Base-by-base conservation (phyloP, 768 basidiomycete species). In the Antrodiella citrinella region DNA sequence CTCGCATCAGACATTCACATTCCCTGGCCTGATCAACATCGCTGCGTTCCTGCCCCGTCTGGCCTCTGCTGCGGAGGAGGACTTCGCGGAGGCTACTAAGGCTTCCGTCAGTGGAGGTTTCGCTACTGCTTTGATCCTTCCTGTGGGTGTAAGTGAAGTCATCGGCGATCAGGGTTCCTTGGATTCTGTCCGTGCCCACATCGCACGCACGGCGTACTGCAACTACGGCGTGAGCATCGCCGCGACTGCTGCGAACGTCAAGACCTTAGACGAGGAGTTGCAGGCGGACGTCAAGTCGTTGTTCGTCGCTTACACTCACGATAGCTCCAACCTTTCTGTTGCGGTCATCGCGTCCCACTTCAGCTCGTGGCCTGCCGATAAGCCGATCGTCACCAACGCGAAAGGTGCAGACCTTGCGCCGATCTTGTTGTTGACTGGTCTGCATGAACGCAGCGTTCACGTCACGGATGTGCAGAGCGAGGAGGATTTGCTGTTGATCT, bases 301-400 rank as follows among this genome's bases (percentile, higher is more conserved):
- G 47, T 97, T 87, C 70, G 79, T 99, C 51, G 86, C 92, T 2
- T 86, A 87, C 73, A 76, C 76, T 56, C 68, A 66, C 13, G 62
- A 69, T 0, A 67, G 74, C 10, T 74, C 77, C 4, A 78, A 83
- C 44, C 72, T 96, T 47, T 78, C 91, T 15, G 75, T 76, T 10
- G 80, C 15, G 9, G 18, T 18, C 18, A 19, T 94, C 45, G 91
- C 94, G 1, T 75, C 81, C 10, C 90, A 96, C 65, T 96, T 99
- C 63, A 75, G 87, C 4, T 75, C 85, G 1, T 98, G 96, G 95
- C 86, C 94, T 0, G 57, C 68, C 3, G 90, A 96, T 58, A 95
- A 92, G 70, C 85, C 85, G n/a, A 90, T 99, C 61, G 74, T 97
- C 49, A 93, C 95, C 2, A 86, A 98, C 62, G 95, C 96, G 19